Evolutionary conservation across 1,284 basidiomycete species (phyloP).

Genomic region (Porogramme epimiltina): DNA sequence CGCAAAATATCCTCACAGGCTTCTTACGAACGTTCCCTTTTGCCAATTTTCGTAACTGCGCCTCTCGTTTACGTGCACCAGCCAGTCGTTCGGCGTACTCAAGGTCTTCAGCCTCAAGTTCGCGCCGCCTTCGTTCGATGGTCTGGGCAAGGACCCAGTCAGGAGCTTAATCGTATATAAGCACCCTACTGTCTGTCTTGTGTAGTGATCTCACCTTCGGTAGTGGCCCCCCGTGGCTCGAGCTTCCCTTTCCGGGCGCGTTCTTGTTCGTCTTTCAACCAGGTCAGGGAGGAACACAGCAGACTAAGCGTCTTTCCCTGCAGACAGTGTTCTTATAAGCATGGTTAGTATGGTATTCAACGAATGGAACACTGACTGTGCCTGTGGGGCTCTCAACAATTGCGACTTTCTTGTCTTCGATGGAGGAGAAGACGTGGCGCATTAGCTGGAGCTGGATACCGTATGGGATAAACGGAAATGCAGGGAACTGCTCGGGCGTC

Average conservation of each 20-base stretch:
- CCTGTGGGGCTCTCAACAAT: constrained; percentile 89
- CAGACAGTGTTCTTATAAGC: background rate
- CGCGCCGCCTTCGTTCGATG: constrained; percentile 59
- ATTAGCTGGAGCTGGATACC: constrained; percentile 88
- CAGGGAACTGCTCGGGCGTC: constrained; percentile 67
- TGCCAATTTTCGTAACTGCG: constrained; percentile 27
- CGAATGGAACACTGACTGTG: constrained; percentile 48
- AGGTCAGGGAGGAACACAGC: constrained; percentile 78
- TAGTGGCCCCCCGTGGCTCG: constrained; percentile 39
- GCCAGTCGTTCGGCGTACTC: constrained; percentile 64
- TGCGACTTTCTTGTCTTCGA: constrained; percentile 76
- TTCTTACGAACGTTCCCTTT: constrained; percentile 54
- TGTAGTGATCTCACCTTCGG: constrained; percentile 29
- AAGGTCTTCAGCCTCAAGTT: constrained; percentile 66
- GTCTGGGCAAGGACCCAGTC: constrained; percentile 86
- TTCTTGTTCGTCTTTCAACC: constrained; percentile 73
- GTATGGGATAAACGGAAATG: constrained; percentile 89
- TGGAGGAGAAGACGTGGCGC: constrained; percentile 81
- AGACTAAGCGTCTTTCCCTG: constrained; percentile 88
- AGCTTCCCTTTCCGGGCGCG: constrained; percentile 68
- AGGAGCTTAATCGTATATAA: constrained; percentile 45
- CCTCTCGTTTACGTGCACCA: constrained; percentile 63
- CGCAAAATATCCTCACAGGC: constrained; percentile 38
- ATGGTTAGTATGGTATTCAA: background rate
- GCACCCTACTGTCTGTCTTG: background rate